Evolutionary conservation across 2,329 filamentous ascomycete species (phyloP), one percentile per base, ranked within the genome.

Genomic region (Fusarium irregulare): DNA sequence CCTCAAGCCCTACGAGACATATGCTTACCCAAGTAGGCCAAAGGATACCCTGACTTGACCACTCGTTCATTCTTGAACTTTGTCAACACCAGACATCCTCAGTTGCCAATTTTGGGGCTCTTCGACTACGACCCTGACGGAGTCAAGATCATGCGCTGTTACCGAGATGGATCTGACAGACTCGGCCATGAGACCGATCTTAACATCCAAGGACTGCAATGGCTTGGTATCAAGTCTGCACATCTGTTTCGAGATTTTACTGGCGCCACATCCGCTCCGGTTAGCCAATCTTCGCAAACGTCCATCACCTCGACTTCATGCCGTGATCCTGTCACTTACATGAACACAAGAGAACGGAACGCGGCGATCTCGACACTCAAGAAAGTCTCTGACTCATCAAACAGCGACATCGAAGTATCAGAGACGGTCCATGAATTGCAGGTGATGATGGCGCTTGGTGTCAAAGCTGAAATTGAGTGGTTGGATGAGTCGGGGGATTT

Each of bases 61-160:
- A 93, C 92, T 0, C 84, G 91, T 10, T 84, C 84, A 18, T 90
- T 95, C 56, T 80, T 95, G 2, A 83, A 84, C 44, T 76, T 83
- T 14, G 57, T 93, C 2, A 83, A 86, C 40, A 76, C 72, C 0
- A 78, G 77, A 11, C 81, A 80, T 21, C 86, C 87, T 0, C 75
- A 78, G 1, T 78, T 91, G 23, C 86, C 88, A 3, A 86, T 93
- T 9, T 85, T 88, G 55, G 87, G 85, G 0, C 81, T 96, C 1
- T 86, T 92, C 3, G 93, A 97, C 73, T 92, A 88, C 63, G 93
- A 96, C 71, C 92, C 92, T 0, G 88, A 95, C 67, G 93, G 93
- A 0, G 79, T 95, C 28, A 87, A 86, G 4, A 96, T 97, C 42
- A 82, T 93, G 69, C 87, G 87, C 7, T 93, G 89, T 18, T 96